Conservation (phyloP, 495 filamentous ascomycete species). For the Chaetomium cochliodes region DNA sequence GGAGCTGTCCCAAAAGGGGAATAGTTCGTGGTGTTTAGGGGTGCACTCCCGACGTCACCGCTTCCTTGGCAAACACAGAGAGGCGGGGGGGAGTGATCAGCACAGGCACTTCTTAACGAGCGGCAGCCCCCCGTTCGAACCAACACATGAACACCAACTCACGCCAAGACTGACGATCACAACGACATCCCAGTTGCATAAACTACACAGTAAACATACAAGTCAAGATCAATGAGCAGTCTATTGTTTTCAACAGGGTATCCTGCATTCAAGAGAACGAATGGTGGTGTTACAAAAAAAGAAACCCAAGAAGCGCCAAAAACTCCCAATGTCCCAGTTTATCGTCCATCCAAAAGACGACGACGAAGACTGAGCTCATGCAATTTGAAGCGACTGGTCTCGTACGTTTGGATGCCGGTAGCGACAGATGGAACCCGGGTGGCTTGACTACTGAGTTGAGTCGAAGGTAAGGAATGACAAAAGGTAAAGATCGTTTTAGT, state of each 20-base stretch:
- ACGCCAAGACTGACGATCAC: background rate
- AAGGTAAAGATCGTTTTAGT: background rate
- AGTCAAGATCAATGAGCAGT: background rate
- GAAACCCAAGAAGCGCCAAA: background rate
- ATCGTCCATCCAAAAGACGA: background rate
- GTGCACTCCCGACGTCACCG: slow-evolving; percentile 6
- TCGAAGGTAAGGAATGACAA: background rate
- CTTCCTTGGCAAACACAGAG: background rate
- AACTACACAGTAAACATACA: too few relatives aligned
- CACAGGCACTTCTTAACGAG: too few relatives aligned
- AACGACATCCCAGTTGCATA: background rate
- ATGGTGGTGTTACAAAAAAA: background rate
- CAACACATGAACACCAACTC: background rate
- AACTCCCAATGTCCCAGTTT: slow-evolving; percentile 4
- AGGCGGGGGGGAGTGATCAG: background rate
- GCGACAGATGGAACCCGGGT: background rate
- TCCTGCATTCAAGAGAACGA: background rate
- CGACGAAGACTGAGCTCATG: too few relatives aligned
- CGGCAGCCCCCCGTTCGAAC: background rate
- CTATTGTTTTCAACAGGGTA: background rate
- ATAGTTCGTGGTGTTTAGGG: background rate
- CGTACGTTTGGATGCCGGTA: background rate
- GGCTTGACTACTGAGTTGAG: background rate
- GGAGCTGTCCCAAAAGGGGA: background rate
- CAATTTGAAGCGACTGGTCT: background rate